These are phyloP conservation scores for Oryza brachyantha DNA, from an alignment of 176 grass and related monocot genomes.

Conservation along the genomic window DNA sequence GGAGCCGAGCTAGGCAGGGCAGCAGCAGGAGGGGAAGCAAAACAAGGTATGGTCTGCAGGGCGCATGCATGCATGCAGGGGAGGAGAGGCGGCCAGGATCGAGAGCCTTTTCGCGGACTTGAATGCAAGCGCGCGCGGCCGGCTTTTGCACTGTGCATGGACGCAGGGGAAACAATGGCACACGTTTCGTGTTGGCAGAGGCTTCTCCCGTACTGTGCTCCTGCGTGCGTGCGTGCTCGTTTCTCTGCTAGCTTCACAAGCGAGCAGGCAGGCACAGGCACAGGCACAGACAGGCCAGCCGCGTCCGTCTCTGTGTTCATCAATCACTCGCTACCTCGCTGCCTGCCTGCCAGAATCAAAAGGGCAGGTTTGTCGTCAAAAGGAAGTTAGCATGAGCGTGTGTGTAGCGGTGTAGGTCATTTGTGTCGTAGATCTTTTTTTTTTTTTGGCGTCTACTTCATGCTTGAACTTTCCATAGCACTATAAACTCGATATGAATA, in stretches of 20 bases:
- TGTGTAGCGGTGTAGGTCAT: too few species aligned
- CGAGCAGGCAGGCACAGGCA: background rate
- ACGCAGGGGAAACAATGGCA: background rate
- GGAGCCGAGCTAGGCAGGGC: too few species aligned
- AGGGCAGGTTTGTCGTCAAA: background rate
- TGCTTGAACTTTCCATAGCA: too few species aligned
- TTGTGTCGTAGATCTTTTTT: too few species aligned
- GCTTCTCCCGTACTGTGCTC: background rate
- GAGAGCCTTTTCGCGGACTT: background rate
- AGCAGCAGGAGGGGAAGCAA: background rate
- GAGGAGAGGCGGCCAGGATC: too few species aligned
- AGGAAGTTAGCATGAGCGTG: background rate
- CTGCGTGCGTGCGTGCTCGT: background rate
- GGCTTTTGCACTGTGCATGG: background rate
- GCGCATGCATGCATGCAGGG: background rate
- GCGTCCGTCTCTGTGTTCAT: background rate
- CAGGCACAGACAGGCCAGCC: background rate
- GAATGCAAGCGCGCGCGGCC: too few species aligned
- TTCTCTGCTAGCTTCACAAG: background rate
- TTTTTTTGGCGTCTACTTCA: too few species aligned
- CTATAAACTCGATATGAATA: too few species aligned
- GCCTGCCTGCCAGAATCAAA: background rate
- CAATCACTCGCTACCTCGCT: background rate
- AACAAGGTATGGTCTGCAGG: background rate
- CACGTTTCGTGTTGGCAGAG: background rate